A percentile compares a stretch with the other conserved stretches of the same genome.
These are phyloP conservation scores for Cladosporium sp. DNA, from an alignment of 2,329 filamentous ascomycete species.

Conservation along the genomic window DNA sequence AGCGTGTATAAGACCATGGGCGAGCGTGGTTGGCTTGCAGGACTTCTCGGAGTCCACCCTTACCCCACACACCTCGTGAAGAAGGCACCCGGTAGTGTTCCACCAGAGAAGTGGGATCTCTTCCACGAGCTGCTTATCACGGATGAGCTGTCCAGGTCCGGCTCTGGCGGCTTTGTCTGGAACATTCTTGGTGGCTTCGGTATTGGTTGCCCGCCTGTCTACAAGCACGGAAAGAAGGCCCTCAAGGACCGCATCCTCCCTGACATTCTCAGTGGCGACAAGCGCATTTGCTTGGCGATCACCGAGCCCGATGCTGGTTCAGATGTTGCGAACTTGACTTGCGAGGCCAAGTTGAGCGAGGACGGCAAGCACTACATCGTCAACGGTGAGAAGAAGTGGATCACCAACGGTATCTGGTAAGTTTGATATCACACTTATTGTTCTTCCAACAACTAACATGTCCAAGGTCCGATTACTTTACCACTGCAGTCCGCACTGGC, in stretches of 20 bases:
- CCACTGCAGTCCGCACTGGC: constrained; percentile 89
- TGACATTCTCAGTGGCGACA: constrained; percentile 84
- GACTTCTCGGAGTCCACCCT: constrained; percentile 73
- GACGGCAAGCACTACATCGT: constrained; percentile 99
- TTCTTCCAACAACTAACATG: constrained; percentile 53
- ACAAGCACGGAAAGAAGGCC: constrained; percentile 86
- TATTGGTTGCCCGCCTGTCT: constrained; percentile 86
- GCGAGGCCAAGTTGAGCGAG: constrained; percentile 89
- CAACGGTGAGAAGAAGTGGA: constrained; percentile 99
- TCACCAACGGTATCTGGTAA: constrained; percentile 80
- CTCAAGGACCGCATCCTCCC: constrained; percentile 87
- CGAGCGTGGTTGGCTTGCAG: constrained; percentile 87
- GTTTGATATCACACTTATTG: not conserved
- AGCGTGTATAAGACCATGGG: constrained; percentile 96
- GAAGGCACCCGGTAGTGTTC: constrained; percentile 73
- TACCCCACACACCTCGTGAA: constrained; percentile 73
- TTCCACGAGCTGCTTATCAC: constrained; percentile 98
- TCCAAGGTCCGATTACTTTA: constrained; percentile 79
- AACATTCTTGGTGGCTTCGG: constrained; percentile 95
- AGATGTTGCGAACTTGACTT: constrained; percentile 92
- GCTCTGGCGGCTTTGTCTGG: constrained; percentile 93
- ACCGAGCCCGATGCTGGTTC: constrained; percentile 93
- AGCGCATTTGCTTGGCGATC: constrained; percentile 96
- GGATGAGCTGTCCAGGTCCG: constrained; percentile 86
- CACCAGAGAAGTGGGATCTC: constrained; percentile 89